Evolutionary conservation across 2,329 filamentous ascomycete species (phyloP).

Genomic region (Juglanconis sp.): DNA sequence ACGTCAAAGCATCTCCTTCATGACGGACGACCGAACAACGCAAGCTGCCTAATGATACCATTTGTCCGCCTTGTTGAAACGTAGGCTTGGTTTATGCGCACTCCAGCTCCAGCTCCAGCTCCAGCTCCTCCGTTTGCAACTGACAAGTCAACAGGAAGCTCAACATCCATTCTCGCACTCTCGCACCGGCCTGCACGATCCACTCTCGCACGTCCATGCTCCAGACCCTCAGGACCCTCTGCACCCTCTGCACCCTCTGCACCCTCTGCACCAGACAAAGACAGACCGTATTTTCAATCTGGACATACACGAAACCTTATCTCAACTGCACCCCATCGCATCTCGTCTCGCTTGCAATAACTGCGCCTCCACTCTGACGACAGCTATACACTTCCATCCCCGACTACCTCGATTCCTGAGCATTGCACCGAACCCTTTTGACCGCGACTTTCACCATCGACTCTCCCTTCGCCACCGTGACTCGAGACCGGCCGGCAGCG

Average conservation of each 20-base stretch:
- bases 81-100: not conserved
- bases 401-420: not conserved
- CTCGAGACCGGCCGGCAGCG: not conserved
- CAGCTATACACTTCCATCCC: not conserved
- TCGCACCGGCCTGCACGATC: not conserved
- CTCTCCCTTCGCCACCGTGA: not conserved
- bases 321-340: not conserved
- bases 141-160: not conserved
- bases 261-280: not conserved
- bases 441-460: not conserved
- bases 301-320: conserved; percentile 4
- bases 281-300: not conserved
- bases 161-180: not conserved
- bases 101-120: not conserved
- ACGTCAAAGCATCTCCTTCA: too few species aligned
- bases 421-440: not conserved
- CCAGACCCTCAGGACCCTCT: too few species aligned
- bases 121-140: not conserved
- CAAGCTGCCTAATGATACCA: not conserved
- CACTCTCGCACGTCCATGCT: not conserved
- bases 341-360: not conserved
- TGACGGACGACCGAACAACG: too few species aligned
- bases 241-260: not conserved
- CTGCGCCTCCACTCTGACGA: not conserved
- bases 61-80: not conserved